phyloP scores from a whole-genome alignment of 2,329 filamentous ascomycete species.

The Xylaria sp. region DNA sequence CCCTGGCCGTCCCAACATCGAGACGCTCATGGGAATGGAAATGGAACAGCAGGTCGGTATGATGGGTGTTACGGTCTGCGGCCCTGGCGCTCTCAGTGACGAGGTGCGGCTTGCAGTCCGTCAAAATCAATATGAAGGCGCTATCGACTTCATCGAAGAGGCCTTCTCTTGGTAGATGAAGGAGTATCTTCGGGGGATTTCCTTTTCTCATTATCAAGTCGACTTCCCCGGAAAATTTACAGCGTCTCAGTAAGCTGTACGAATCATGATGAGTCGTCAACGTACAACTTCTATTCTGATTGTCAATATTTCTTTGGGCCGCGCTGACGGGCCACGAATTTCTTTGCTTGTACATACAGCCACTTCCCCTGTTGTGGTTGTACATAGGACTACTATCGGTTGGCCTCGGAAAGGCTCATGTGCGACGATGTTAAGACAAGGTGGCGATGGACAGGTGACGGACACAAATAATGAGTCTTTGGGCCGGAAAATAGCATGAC shows the following conservation, averaged over 20 bases:
- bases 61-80: conserved; percentile 69
- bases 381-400: conserved; percentile 2
- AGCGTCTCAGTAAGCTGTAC: neutral
- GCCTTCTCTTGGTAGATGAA: conserved; percentile 57
- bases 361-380: conserved; percentile 5
- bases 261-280: neutral
- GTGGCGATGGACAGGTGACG: neutral
- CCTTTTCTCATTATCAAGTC: neutral
- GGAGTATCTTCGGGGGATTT: neutral
- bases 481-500: neutral
- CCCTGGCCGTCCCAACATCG: conserved; percentile 69
- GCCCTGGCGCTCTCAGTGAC: conserved; percentile 67
- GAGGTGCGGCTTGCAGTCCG: conserved; percentile 66
- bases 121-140: conserved; percentile 56
- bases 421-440: conserved; percentile 6
- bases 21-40: conserved; percentile 66
- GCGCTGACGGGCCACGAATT: neutral
- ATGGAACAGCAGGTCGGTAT: conserved; percentile 69
- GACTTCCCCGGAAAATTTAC: neutral
- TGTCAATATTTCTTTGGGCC: conserved; percentile 15
- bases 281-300: conserved; percentile 1
- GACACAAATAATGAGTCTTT: neutral
- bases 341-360: conserved; percentile 17
- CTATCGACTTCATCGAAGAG: conserved; percentile 75
- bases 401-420: conserved; percentile 5